phyloP scores from a whole-genome alignment of 352 stramenopile genomes.

The Blastocystis sp. region DNA sequence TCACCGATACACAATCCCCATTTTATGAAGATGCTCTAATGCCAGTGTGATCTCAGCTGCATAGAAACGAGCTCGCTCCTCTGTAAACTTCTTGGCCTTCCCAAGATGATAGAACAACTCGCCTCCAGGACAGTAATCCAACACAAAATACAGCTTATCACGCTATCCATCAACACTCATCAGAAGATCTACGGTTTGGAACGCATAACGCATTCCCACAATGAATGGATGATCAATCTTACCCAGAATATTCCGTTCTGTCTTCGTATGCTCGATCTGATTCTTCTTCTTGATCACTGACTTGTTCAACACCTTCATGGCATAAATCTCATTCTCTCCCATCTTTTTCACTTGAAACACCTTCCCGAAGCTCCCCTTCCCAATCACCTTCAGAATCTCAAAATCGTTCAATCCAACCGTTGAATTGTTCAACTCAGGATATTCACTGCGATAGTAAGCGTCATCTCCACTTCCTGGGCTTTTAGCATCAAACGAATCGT shows the following conservation, averaged over 20 bases:
- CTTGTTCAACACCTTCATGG: conserved; percentile 97
- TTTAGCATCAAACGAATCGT: conserved; percentile 32
- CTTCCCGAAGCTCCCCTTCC: conserved; percentile 74
- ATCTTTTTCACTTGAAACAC: conserved; percentile 89
- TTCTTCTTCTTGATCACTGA: conserved; percentile 97
- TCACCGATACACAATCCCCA: conserved; percentile 64
- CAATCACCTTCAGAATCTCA: conserved; percentile 90
- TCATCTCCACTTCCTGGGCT: conserved; percentile 28
- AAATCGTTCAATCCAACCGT: conserved; percentile 83
- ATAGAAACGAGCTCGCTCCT: conserved; percentile 88
- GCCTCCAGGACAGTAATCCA: conserved; percentile 92
- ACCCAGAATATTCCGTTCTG: conserved; percentile 85
- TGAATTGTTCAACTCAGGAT: conserved; percentile 59
- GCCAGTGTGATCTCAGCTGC: conserved; percentile 89
- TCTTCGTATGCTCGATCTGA: conserved; percentile 96
- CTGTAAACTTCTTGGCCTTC: conserved; percentile 84
- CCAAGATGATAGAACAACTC: conserved; percentile 85
- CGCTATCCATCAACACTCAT: conserved; percentile 10
- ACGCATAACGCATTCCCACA: conserved; percentile 79
- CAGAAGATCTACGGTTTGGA: conserved; percentile 75
- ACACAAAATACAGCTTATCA: conserved; percentile 91
- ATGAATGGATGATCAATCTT: conserved; percentile 74
- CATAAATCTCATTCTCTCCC: conserved; percentile 80
- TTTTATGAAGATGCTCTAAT: conserved; percentile 84
- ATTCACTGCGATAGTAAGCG: conserved; percentile 35